These are phyloP conservation scores for Miscanthus lutarioriparius DNA, from an alignment of 176 grass and related monocot species.

Conservation along the genomic window DNA sequence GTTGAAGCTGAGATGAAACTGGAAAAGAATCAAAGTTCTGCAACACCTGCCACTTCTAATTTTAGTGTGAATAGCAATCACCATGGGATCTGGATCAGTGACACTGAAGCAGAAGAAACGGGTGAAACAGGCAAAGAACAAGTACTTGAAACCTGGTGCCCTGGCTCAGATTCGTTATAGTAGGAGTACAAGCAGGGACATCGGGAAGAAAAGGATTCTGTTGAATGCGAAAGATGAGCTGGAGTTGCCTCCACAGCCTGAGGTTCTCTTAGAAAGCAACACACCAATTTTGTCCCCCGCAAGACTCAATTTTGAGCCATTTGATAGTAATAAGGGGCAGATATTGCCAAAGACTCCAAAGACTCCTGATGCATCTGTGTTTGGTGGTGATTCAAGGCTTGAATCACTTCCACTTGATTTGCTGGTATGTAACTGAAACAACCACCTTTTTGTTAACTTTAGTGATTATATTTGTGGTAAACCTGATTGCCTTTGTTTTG, in stretches of 20 bases:
- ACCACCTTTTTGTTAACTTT: constrained; percentile 1
- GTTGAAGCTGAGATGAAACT: constrained; percentile 42
- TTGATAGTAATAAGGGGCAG: constrained; percentile 35
- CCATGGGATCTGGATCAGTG: constrained; percentile 53
- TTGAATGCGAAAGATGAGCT: constrained; percentile 62
- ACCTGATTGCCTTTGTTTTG: constrained; percentile 27
- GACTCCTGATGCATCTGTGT: constrained; percentile 51
- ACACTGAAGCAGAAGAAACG: constrained; percentile 68
- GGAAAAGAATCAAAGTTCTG: constrained; percentile 2
- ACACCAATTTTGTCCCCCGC: constrained; percentile 46
- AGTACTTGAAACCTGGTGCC: constrained; percentile 73
- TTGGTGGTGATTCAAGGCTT: constrained; percentile 62
- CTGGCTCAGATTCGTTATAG: constrained; percentile 71
- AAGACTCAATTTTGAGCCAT: constrained; percentile 45
- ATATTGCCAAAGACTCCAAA: constrained; percentile 59
- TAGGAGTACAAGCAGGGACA: constrained; percentile 70
- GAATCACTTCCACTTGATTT: constrained; percentile 90
- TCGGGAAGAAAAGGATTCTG: constrained; percentile 74
- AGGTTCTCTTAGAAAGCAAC: constrained; percentile 12
- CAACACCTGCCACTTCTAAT: neutral
- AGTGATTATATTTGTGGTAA: constrained; percentile 28
- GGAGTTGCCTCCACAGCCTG: constrained; percentile 21
- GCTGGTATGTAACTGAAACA: constrained; percentile 53
- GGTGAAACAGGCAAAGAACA: constrained; percentile 62
- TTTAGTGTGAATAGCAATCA: constrained; percentile 13